phyloP scores from a whole-genome alignment of 2,329 filamentous ascomycete genomes.

The Curvularia spicifera region DNA sequence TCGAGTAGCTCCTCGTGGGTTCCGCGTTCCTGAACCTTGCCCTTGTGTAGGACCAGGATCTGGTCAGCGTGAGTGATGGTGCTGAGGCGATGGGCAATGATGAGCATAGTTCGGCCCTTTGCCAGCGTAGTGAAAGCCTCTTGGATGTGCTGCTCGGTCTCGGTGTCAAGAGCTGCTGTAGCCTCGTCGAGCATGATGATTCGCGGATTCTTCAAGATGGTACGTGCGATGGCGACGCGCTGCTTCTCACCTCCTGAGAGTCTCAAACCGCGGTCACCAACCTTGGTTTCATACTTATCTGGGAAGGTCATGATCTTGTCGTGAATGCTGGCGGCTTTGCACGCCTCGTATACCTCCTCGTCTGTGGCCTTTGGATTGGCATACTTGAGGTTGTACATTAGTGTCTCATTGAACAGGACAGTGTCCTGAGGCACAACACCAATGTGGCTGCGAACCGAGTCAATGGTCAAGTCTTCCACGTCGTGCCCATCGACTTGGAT shows the following conservation, averaged over 20 bases:
- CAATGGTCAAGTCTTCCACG: conserved; percentile 85
- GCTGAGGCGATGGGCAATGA: conserved; percentile 79
- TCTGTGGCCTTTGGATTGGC: conserved; percentile 81
- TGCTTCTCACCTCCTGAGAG: conserved; percentile 93
- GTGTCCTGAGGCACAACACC: conserved; percentile 98
- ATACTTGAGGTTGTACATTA: conserved; percentile 95
- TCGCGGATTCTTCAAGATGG: conserved; percentile 87
- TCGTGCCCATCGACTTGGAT: conserved; percentile 86
- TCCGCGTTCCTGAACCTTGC: conserved; percentile 59
- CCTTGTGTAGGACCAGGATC: conserved; percentile 62
- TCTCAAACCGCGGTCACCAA: conserved; percentile 86
- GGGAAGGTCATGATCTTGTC: conserved; percentile 90
- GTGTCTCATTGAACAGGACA: conserved; percentile 88
- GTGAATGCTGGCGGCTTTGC: conserved; percentile 86
- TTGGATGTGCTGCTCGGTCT: conserved; percentile 93
- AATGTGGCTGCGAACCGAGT: conserved; percentile 89
- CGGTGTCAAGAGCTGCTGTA: conserved; percentile 87
- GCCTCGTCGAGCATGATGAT: conserved; percentile 95
- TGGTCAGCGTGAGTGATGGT: conserved; percentile 64
- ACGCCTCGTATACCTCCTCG: conserved; percentile 81
- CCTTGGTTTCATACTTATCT: conserved; percentile 86
- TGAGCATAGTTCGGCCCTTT: conserved; percentile 86
- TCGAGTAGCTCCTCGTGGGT: conserved; percentile 59
- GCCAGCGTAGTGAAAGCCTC: conserved; percentile 81
- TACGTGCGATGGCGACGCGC: conserved; percentile 89